Percentiles rank a stretch among this genome's conserved stretches.
Evolutionary conservation across 495 filamentous ascomycete species (phyloP).

Genomic region (Podospora sp.): DNA sequence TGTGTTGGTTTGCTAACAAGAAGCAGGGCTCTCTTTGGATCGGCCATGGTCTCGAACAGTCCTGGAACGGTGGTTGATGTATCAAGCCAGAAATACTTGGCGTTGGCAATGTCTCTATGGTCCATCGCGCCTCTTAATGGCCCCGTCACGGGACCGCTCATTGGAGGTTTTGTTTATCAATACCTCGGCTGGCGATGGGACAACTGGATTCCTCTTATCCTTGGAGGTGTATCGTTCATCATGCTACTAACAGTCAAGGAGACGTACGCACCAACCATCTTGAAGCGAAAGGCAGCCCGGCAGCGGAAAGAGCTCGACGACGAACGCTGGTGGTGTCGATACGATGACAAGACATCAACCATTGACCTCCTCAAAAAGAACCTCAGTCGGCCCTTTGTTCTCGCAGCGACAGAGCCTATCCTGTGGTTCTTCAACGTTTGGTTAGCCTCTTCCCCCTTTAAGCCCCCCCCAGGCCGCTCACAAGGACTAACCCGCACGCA

Average conservation of each 20-base stretch:
- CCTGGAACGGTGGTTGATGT: conserved; percentile 86
- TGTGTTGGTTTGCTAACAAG: background rate
- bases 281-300: conserved; percentile 67
- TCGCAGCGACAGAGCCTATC: conserved; percentile 82
- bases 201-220: conserved; percentile 80
- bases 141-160: conserved; percentile 63
- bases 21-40: conserved; percentile 68
- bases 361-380: conserved; percentile 62
- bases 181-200: conserved; percentile 83
- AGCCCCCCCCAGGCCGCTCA: no score
- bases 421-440: conserved; percentile 79
- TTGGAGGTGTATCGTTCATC: conserved; percentile 58
- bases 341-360: conserved; percentile 63
- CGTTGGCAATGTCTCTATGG: conserved; percentile 74
- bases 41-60: conserved; percentile 77
- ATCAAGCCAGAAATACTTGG: conserved; percentile 66
- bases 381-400: conserved; percentile 73
- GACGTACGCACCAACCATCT: conserved; percentile 75
- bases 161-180: conserved; percentile 76
- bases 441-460: conserved; percentile 28
- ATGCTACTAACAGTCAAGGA: conserved; percentile 63
- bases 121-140: conserved; percentile 77
- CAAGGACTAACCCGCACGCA: conserved; percentile 19
- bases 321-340: conserved; percentile 73
- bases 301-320: conserved; percentile 75